A percentile compares a stretch with the other conserved stretches of the same genome.
Conservation (phyloP, 345 rosid species). For the Arabidopsis suecica region DNA sequence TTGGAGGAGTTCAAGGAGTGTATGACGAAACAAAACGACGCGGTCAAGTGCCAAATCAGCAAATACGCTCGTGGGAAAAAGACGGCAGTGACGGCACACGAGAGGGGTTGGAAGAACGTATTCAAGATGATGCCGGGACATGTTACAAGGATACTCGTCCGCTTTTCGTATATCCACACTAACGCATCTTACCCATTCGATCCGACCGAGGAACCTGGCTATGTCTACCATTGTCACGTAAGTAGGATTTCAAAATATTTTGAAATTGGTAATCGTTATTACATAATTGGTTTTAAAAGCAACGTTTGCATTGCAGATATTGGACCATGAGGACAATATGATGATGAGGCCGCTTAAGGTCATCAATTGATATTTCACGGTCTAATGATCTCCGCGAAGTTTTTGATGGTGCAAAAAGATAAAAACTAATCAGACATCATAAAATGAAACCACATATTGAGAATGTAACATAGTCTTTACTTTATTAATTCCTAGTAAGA, state of each 20-base stretch:
- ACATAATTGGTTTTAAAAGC: neutral
- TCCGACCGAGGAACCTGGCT: constrained; percentile 79
- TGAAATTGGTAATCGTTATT: neutral
- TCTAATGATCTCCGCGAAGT: constrained; percentile 11
- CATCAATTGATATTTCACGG: constrained; percentile 43
- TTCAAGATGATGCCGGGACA: constrained; percentile 79
- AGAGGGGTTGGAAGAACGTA: constrained; percentile 96
- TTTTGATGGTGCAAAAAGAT: constrained; percentile 4
- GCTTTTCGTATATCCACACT: constrained; percentile 71
- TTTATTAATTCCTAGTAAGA: neutral
- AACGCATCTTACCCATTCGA: constrained; percentile 74
- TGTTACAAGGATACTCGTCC: constrained; percentile 67
- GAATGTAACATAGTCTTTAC: neutral
- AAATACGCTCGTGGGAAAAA: constrained; percentile 64
- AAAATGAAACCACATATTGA: neutral
- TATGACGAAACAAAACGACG: constrained; percentile 69
- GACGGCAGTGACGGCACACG: constrained; percentile 57
- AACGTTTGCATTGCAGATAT: constrained; percentile 52
- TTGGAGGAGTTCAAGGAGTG: constrained; percentile 64
- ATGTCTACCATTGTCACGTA: constrained; percentile 96
- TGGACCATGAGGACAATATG: constrained; percentile 90
- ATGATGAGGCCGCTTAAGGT: constrained; percentile 91
- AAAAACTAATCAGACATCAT: neutral
- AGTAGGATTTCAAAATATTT: constrained; percentile 35
- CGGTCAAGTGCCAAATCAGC: constrained; percentile 59